A percentile compares a stretch with the other conserved stretches of the same genome.
Conservation (phyloP, 2,329 filamentous ascomycete genomes). For the Clonostachys chloroleuca region DNA sequence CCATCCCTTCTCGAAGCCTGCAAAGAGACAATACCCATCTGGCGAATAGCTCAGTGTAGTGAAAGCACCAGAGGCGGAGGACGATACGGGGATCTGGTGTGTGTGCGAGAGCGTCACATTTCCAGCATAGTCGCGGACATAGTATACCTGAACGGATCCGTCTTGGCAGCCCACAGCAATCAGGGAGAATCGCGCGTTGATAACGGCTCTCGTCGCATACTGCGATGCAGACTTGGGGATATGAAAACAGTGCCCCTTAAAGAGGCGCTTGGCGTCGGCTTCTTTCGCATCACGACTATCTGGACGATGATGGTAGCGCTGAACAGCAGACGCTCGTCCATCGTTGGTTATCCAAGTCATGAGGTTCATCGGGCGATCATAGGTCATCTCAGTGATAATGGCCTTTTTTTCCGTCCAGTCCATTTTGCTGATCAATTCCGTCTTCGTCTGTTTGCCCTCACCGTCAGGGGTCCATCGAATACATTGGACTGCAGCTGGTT, state of each 20-base stretch:
- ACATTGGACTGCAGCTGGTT: conserved; percentile 92
- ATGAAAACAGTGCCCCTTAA: conserved; percentile 91
- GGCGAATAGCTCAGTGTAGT: conserved; percentile 82
- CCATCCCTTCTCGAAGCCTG: conserved; percentile 90
- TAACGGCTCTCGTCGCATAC: conserved; percentile 68
- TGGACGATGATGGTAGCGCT: conserved; percentile 40
- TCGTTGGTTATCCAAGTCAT: conserved; percentile 89
- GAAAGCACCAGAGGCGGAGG: conserved; percentile 62
- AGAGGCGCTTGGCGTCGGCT: conserved; percentile 61
- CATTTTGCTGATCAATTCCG: conserved; percentile 85
- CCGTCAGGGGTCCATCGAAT: conserved; percentile 90
- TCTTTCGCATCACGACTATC: conserved; percentile 35
- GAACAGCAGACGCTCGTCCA: conserved; percentile 86
- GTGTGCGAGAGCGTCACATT: conserved; percentile 86
- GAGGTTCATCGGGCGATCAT: conserved; percentile 95
- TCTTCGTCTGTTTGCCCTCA: conserved; percentile 78
- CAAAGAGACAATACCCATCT: conserved; percentile 94
- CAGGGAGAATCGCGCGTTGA: conserved; percentile 93
- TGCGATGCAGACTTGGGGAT: conserved; percentile 55
- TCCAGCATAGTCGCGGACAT: conserved; percentile 85
- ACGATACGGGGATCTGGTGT: conserved; percentile 65
- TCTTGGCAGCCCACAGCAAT: conserved; percentile 81
- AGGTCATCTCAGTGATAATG: conserved; percentile 77
- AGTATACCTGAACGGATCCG: conserved; percentile 84
- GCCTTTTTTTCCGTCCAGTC: conserved; percentile 77